Evolutionary conservation across 2,329 filamentous ascomycete genomes (phyloP).

Genomic region (Curvularia spicifera): DNA sequence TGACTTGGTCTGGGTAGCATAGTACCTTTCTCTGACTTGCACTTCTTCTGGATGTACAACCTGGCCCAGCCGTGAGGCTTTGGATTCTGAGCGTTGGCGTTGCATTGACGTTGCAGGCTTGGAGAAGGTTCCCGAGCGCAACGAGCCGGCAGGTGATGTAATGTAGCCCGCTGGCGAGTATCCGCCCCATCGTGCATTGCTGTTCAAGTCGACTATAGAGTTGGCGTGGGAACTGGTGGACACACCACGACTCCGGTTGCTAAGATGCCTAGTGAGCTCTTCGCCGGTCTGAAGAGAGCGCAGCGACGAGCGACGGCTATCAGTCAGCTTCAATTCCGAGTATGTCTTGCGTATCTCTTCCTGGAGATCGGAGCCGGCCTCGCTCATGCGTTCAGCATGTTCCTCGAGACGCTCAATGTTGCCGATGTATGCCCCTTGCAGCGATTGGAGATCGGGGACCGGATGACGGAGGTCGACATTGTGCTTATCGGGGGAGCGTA

Average conservation of each 20-base stretch:
- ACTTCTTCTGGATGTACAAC: slow-evolving; percentile 49
- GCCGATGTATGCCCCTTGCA: slow-evolving; percentile 66
- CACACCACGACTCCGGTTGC: slow-evolving; percentile 48
- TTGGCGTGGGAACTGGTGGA: slow-evolving; percentile 54
- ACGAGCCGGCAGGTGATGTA: slow-evolving; percentile 69
- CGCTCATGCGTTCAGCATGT: slow-evolving; percentile 75
- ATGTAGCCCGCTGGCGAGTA: slow-evolving; percentile 73
- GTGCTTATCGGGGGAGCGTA: slow-evolving; percentile 29
- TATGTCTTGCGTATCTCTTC: slow-evolving; percentile 78
- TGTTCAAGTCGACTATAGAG: slow-evolving; percentile 75
- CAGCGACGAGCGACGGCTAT: slow-evolving; percentile 70
- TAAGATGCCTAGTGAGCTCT: slow-evolving; percentile 33
- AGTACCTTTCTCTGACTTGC: slow-evolving; percentile 23
- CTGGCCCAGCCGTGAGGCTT: slow-evolving; percentile 51
- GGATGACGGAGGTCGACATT: slow-evolving; percentile 57
- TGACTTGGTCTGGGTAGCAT: slow-evolving; percentile 24
- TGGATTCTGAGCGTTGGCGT: slow-evolving; percentile 50
- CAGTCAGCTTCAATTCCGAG: slow-evolving; percentile 71
- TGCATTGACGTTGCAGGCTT: slow-evolving; percentile 41
- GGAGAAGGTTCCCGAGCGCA: slow-evolving; percentile 58
- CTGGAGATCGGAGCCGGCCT: slow-evolving; percentile 74
- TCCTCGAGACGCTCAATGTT: slow-evolving; percentile 78
- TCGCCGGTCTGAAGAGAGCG: slow-evolving; percentile 54
- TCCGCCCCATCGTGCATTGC: slow-evolving; percentile 69
- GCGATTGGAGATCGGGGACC: slow-evolving; percentile 66